phyloP scores from a whole-genome alignment of 78 protist species.

The Dictyostelium firmibasis region DNA sequence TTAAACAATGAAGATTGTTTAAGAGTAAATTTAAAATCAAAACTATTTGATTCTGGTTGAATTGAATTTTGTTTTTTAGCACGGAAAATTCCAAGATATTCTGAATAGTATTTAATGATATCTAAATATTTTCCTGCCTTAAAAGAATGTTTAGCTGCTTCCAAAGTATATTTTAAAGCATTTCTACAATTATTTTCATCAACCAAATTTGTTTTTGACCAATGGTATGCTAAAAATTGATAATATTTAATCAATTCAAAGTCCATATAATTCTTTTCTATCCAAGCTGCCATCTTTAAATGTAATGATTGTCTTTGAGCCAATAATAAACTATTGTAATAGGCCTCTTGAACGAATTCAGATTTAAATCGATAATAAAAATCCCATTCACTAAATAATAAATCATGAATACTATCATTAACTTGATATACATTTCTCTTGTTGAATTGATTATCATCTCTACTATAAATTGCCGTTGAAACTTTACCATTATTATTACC shows the following conservation, averaged over 20 bases:
- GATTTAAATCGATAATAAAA: slow-evolving; percentile 31
- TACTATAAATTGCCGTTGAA: background rate
- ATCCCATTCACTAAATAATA: slow-evolving; percentile 33
- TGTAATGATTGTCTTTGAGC: slow-evolving; percentile 21
- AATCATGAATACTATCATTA: background rate
- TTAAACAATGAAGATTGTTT: background rate
- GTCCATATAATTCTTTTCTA: slow-evolving; percentile 25
- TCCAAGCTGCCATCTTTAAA: slow-evolving; percentile 50
- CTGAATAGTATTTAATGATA: slow-evolving; percentile 14
- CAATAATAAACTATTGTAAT: slow-evolving; percentile 7
- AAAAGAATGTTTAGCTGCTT: slow-evolving; percentile 1
- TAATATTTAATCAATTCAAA: background rate
- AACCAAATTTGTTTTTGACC: slow-evolving; percentile 39
- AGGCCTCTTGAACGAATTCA: slow-evolving; percentile 1
- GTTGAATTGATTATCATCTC: background rate
- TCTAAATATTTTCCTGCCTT: background rate
- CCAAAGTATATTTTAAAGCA: slow-evolving; percentile 10
- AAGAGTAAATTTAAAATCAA: background rate
- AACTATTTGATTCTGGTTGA: background rate
- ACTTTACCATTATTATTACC: too few species aligned
- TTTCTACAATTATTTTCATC: background rate
- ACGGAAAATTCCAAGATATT: slow-evolving; percentile 18
- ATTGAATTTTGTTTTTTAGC: background rate
- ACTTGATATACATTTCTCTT: background rate
- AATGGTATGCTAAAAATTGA: slow-evolving; percentile 25